Evolutionary conservation across 108 stramenopile genomes (phyloP), one percentile per base, ranked within the genome.

Genomic region (Cyclotella atomus): DNA sequence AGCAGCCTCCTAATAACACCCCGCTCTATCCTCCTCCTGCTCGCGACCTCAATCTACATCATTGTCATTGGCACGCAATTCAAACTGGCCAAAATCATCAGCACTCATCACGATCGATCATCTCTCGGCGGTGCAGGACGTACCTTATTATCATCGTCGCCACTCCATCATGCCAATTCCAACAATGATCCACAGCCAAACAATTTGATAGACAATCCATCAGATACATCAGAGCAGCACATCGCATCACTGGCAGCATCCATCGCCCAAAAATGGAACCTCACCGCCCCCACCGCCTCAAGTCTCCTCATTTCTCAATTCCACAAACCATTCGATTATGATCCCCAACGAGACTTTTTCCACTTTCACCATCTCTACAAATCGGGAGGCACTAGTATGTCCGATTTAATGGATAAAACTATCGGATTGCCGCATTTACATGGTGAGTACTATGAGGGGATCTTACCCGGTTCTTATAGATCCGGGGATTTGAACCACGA

Each of bases 281-380:
- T 79, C 9, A 79, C 78, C 2, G 63, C 78, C 4, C 67, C 71
- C 41, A 34, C 66, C 27, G 65, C 70, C 30, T 17, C 55, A 27
- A 17, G 16, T 2, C 61, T 78, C 21, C 65, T 79, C 7, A 36
- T 23, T 25, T 24, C 23, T 0, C 78, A 79, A 79, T 72, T 79
- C 56, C 36, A 68, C 8, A 72, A 63, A 59, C 47, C 47, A 8
- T 36, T 66, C 56, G 71, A 79, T 45, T 79, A 70, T 46, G 36
- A 65, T 29, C 66, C 71, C 14, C 2, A 62, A 24, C 49, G 35
- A 0, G 77, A 79, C 52, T 79, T 79, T 32, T 60, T 79, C 46
- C 78, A 79, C 41, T 79, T 79, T 27, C 78, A 79, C 25, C 78
- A 79, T 44, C 50, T 79, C 16, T 79, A 79, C 71, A 79, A 79